Evolutionary conservation across 208 protist species (phyloP), one percentile per base, ranked within the genome.

Genomic region (Tritrichomonas musculus): DNA sequence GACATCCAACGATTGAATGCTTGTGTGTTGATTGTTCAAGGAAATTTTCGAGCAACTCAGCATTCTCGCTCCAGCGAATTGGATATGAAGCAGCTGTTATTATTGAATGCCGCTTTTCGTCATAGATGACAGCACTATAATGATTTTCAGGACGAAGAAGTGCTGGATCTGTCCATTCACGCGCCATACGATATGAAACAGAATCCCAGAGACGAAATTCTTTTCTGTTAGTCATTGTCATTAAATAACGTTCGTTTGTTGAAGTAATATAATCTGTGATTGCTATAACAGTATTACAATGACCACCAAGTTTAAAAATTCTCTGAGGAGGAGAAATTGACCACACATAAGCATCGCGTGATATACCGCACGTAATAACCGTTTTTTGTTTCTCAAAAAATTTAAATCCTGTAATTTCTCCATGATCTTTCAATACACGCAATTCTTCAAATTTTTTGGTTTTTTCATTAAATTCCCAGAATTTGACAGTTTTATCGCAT

Each of bases 221-320:
- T 88, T 88, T 88, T 2, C 47, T 5, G 36, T 57, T 88, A 39
- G 77, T 57, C 77, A 88, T 88, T 20, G 77, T 88, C 0, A 88
- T 20, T 33, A 88, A 39, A 57, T 88, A 88, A 57, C 44, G 41
- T 49, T 53, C 77, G 1, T 57, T 36, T 30, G 20, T 33, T 39
- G 41, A 39, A 20, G 77, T 88, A n/a, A 57, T 39, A 50, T 44
- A 88, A n/a, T 44, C 25, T 27, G 47, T 57, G 5, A 88, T 88
- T 53, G 14, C 47, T 39, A 60, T n/a, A 1, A 88, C 47, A 57
- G 33, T 25, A 47, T 88, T 88, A 57, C 39, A 88, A 50, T 88
- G 77, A 2, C 77, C 77, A 39, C 77, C 77, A 39, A 88, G 77
- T 57, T 88, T 88, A 47, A 88, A 88, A 33, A 47, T 88, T 36